Percentiles rank a stretch among this genome's conserved stretches.
These are phyloP conservation scores for Penicillium sp. DNA, from an alignment of 2,329 filamentous ascomycete species.

Conservation along the genomic window DNA sequence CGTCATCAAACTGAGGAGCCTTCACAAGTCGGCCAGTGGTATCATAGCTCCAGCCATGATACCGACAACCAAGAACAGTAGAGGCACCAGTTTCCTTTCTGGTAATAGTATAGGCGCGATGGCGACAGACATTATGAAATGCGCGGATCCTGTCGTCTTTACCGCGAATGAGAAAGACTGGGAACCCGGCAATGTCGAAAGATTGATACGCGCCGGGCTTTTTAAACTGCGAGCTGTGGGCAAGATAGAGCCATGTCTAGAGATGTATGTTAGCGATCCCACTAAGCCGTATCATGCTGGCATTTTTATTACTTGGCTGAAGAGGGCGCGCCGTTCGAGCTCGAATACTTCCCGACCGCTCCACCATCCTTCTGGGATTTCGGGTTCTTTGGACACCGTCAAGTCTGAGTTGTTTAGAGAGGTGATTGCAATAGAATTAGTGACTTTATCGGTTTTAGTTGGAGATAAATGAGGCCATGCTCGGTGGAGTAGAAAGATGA, in stretches of 20 bases:
- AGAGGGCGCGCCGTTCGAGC: conserved; percentile 52
- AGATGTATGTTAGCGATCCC: not conserved
- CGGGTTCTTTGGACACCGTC: conserved; percentile 41
- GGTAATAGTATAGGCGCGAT: conserved; percentile 61
- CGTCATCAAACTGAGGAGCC: conserved; percentile 58
- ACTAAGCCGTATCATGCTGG: not conserved
- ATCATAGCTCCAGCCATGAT: conserved; percentile 65
- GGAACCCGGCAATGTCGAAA: conserved; percentile 57
- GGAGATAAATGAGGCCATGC: conserved; percentile 15
- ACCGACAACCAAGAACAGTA: conserved; percentile 58
- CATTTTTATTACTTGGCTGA: conserved; percentile 45
- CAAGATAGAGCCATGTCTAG: conserved; percentile 40
- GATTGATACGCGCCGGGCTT: conserved; percentile 59
- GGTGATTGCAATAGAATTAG: not conserved
- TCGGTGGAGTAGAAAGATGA: conserved; percentile 12
- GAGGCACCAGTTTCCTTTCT: conserved; percentile 52
- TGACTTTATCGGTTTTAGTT: not conserved
- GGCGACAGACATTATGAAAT: conserved; percentile 64
- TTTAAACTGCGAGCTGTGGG: conserved; percentile 47
- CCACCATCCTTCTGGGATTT: conserved; percentile 42
- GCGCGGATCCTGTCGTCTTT: conserved; percentile 55
- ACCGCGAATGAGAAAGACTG: conserved; percentile 56
- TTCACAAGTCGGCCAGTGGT: conserved; percentile 59
- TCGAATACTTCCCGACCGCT: conserved; percentile 47
- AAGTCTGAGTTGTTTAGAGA: not conserved